Base-by-base conservation (phyloP, 345 rosid species). In the Bruguiera sexangula region DNA sequence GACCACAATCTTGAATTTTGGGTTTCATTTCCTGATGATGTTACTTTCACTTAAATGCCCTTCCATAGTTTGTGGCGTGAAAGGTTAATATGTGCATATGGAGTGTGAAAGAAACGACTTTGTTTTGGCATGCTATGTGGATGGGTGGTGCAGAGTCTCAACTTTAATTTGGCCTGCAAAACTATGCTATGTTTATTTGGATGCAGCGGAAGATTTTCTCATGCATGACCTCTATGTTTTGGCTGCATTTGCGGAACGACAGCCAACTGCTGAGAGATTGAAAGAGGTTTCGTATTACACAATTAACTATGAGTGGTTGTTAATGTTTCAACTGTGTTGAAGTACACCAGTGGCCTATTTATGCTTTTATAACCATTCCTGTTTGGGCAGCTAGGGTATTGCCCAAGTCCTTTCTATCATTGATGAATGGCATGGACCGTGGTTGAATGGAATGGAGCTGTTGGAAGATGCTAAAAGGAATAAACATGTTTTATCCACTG, bases 151-250 rank as follows among this genome's bases (percentile, higher is more conserved):
- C 50, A 43, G 4, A 43, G 50, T 43, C 50, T 43, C 50, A 13
- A 13, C 50, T 43, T 37, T 37, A 9, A 31, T 52, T 9, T 8
- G 34, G 26, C 4, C 20, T 16, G 31, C 18, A 1, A 7, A 4
- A 59, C 55, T n/a, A 8, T 48, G 3, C 3, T 31, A 0, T 9
- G 3, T 50, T 53, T 63, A 20, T 29, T 29, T 10, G 60, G 62
- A 36, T 66, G 65, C 78, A 87, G 91, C 77, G 27, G 87, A 89
- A 68, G 95, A 89, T 70, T 82, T 87, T 32, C 81, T 89, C 66
- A 24, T 85, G 60, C 88, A 82, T 34, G 90, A 89, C 76, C 76
- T 85, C 30, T 62, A 81, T 34, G 65, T 59, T 65, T 77, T 89
- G 69, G 81, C 76, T 67, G 86, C 85, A 15, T 78, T 76, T 50